Evolutionary conservation across 495 filamentous ascomycete species (phyloP).

Genomic region (Daldinia vernicosa): DNA sequence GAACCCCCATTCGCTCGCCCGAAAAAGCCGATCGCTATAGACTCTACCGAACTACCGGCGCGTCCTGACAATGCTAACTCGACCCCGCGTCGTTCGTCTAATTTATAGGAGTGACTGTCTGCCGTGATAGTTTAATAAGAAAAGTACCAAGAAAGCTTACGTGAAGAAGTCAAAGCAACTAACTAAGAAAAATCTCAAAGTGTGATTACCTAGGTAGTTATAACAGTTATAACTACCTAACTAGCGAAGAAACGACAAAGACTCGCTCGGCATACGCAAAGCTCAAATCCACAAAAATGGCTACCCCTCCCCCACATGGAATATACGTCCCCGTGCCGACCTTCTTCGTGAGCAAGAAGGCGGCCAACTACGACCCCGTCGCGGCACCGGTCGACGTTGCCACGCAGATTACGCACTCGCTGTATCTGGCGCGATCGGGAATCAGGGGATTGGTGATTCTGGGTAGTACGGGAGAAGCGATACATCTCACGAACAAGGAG

Average conservation of each 20-base stretch:
- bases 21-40: conserved; percentile 24
- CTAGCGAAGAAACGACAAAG: neutral
- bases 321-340: conserved; percentile 58
- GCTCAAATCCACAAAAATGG: conserved; percentile 14
- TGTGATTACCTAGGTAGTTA: too few species aligned
- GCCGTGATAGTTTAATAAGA: neutral
- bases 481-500: conserved; percentile 69
- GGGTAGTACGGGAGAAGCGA: conserved; percentile 73
- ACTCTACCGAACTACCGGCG: conserved; percentile 20
- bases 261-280: neutral
- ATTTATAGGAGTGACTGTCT: neutral
- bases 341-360: conserved; percentile 51
- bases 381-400: conserved; percentile 58
- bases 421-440: conserved; percentile 69
- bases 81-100: conserved; percentile 23
- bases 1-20: conserved; percentile 32
- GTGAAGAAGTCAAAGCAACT: neutral
- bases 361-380: conserved; percentile 32
- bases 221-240: neutral
- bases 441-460: conserved; percentile 72
- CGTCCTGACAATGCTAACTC: conserved; percentile 16
- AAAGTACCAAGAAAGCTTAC: neutral
- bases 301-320: conserved; percentile 48
- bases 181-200: neutral
- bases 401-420: conserved; percentile 65